Evolutionary conservation across 768 basidiomycete species (phyloP), one percentile per base, ranked within the genome.

Genomic region (Kwoniella dendrophila): DNA sequence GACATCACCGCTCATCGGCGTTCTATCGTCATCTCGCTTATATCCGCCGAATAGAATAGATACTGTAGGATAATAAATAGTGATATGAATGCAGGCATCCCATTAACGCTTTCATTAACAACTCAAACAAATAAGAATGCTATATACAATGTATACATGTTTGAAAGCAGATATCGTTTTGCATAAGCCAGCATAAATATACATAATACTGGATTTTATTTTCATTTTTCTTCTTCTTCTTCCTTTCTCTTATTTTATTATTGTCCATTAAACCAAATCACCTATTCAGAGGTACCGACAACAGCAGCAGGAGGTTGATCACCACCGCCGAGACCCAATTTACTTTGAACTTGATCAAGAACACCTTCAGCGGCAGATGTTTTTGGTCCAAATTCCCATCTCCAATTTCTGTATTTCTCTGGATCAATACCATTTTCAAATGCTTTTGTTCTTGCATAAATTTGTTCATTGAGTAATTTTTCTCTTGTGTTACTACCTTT

Each of bases 361-460:
- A 49, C 51, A 40, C 50, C 61, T 34, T 53, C 61, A 10, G n/a
- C n/a, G n/a, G n/a, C n/a, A n/a, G n/a, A n/a, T n/a, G 57, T 63
- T 50, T 66, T 66, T 29, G 45, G 56, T 24, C 62, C 65, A 50
- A 56, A 67, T 3, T 63, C 55, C 74, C 74, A 75, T 32, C 38
- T 58, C 72, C 72, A 75, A 29, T 75, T 63, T 43, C 64, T 65
- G 40, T 63, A 48, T 22, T 68, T 44, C 16, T 62, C 43, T 0
- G 53, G 52, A 56, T 76, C 75, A 59, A 74, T 72, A 45, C 75
- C 75, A 38, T 76, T 59, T 62, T 76, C 70, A 50, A 68, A 76
- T 11, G 75, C 69, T 33, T 67, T 51, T 55, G 43, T 69, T 56
- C 63, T 66, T 12, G 75, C 75, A 5, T 40, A 43, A 59, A 76